phyloP scores from a whole-genome alignment of 163 green algal species.

The Trebouxiophyceae sp. region DNA sequence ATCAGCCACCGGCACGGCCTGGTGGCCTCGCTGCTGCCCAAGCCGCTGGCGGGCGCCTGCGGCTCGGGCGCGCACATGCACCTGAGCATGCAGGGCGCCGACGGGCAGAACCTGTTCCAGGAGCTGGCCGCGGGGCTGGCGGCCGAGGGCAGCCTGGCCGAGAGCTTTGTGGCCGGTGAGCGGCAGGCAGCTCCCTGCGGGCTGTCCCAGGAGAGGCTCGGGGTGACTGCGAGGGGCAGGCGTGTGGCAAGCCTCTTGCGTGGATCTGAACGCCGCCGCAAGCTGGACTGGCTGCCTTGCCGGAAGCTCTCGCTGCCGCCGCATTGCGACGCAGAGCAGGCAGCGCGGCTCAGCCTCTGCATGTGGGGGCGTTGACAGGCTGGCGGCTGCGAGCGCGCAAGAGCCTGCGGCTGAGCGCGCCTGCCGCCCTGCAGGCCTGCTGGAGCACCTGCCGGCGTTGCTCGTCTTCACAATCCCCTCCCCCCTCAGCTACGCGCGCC shows the following conservation, averaged over 20 bases:
- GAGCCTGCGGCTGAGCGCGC: constrained; percentile 36
- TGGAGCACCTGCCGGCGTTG: constrained; percentile 48
- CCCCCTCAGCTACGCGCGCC: constrained; percentile 33
- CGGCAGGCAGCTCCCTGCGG: background rate
- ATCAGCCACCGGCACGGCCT: constrained; percentile 34
- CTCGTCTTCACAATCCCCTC: constrained; percentile 42
- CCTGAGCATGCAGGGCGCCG: constrained; percentile 43
- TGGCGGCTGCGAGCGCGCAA: background rate
- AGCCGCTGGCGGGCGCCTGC: constrained; percentile 23
- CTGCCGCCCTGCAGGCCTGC: constrained; percentile 49
- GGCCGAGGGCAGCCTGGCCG: constrained; percentile 7
- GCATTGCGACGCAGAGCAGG: too few species aligned
- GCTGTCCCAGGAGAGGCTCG: too few species aligned
- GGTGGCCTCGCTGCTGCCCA: constrained; percentile 45
- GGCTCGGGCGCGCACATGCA: constrained; percentile 51
- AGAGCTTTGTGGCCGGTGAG: background rate
- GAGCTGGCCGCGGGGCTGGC: background rate
- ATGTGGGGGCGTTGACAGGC: background rate
- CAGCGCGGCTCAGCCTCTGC: too few species aligned
- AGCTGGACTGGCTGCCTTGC: background rate
- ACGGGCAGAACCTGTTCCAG: constrained; percentile 12
- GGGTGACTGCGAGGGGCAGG: too few species aligned
- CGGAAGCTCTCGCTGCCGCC: too few species aligned
- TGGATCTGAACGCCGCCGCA: background rate
- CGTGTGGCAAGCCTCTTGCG: background rate